A percentile compares a stretch with the other conserved stretches of the same genome.
phyloP scores from a whole-genome alignment of 163 green algal species.

The Scenedesmus sp. region DNA sequence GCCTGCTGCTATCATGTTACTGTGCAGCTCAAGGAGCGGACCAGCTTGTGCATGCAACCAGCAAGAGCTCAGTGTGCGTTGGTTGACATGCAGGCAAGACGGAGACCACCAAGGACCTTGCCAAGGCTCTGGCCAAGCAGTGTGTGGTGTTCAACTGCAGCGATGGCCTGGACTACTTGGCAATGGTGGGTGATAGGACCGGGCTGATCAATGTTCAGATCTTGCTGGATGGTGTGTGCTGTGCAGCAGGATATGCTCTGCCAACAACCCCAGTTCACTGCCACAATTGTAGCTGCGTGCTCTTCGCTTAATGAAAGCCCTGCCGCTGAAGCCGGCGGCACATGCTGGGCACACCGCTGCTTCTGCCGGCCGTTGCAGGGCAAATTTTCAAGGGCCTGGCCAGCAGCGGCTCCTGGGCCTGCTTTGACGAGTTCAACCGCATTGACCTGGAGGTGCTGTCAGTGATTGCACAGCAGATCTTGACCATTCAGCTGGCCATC shows the following conservation, averaged over 20 bases:
- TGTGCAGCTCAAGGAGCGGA: background rate
- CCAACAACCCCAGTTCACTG: no score
- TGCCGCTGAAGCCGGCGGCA: background rate
- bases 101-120: constrained; percentile 87
- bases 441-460: constrained; percentile 87
- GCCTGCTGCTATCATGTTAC: background rate
- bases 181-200: constrained; percentile 67
- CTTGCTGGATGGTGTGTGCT: background rate
- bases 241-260: background rate
- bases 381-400: constrained; percentile 92
- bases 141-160: constrained; percentile 91
- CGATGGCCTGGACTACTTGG: constrained; percentile 88
- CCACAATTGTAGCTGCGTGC: background rate
- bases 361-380: constrained; percentile 47
- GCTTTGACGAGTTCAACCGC: constrained; percentile 94
- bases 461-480: constrained; percentile 85
- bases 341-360: background rate
- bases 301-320: background rate
- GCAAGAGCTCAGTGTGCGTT: no score
- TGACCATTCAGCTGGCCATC: constrained; percentile 88
- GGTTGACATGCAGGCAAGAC: constrained; percentile 78
- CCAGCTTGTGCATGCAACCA: background rate
- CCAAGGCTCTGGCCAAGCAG: constrained; percentile 88
- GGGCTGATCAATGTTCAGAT: background rate
- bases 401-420: constrained; percentile 83